These are phyloP conservation scores for Remersonia thermophila DNA, from an alignment of 2,329 filamentous ascomycete genomes.

Conservation along the genomic window DNA sequence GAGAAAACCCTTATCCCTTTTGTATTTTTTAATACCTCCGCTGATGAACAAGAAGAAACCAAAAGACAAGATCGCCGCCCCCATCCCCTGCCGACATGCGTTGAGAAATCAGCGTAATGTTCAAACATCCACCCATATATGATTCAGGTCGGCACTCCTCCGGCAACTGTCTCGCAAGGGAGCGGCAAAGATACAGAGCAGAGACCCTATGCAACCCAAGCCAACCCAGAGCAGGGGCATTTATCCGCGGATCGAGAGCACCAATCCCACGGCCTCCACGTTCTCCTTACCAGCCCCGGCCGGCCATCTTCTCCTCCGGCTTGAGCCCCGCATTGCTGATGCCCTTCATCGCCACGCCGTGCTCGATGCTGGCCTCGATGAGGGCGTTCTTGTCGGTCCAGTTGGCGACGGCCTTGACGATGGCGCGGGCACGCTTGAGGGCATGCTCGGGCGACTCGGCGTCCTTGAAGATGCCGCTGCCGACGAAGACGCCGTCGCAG, in stretches of 20 bases:
- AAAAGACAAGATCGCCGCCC: no score
- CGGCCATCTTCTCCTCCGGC: conserved; percentile 69
- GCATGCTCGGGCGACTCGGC: conserved; percentile 56
- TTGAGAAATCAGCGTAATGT: no score
- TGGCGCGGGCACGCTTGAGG: conserved; percentile 79
- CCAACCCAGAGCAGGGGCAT: no score
- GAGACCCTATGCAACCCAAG: no score
- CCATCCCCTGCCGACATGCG: no score
- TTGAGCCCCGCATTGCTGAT: conserved; percentile 75
- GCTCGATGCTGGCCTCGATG: conserved; percentile 72
- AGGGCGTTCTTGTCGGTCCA: conserved; percentile 75
- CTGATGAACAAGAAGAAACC: no score
- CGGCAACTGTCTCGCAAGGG: no score
- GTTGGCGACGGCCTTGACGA: conserved; percentile 88
- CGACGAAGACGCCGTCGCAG: conserved; percentile 95
- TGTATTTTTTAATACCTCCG: no score
- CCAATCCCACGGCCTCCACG: neutral
- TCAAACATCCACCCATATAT: no score
- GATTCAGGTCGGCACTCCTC: no score
- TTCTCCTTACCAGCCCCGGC: conserved; percentile 67
- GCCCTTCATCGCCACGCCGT: conserved; percentile 97
- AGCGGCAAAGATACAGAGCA: no score
- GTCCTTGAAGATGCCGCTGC: conserved; percentile 87
- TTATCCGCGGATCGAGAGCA: neutral
- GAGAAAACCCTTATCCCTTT: no score